Conservation (phyloP, 129 eudicot genomes). For the Centella asiatica region DNA sequence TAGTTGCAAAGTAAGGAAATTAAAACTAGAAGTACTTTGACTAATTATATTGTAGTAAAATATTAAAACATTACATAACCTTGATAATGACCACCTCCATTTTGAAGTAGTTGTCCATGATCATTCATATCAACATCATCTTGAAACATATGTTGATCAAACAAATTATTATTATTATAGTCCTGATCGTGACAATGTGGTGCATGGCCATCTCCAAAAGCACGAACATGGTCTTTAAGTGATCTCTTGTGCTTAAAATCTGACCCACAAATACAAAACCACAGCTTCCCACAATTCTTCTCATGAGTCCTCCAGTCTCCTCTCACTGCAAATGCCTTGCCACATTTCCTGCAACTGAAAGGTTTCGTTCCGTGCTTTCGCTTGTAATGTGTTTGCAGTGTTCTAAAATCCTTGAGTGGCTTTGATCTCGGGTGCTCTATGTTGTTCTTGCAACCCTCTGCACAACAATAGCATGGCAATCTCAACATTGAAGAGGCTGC, state of each 20-base stretch:
- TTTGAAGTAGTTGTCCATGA: conserved; percentile 31
- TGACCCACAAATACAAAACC: conserved; percentile 89
- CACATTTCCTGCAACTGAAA: conserved; percentile 65
- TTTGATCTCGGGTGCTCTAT: conserved; percentile 79
- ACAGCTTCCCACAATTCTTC: conserved; percentile 76
- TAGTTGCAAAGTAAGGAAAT: neutral
- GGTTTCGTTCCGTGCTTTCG: conserved; percentile 77
- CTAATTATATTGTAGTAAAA: neutral
- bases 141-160: conserved; percentile 1
- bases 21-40: neutral
- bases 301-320: conserved; percentile 97
- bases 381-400: conserved; percentile 88
- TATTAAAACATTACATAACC: conserved; percentile 20
- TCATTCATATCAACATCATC: conserved; percentile 21
- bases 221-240: conserved; percentile 71
- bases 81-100: conserved; percentile 16
- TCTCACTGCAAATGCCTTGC: conserved; percentile 71
- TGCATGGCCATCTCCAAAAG: conserved; percentile 77
- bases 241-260: conserved; percentile 93
- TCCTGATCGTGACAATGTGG: conserved; percentile 44
- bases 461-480: conserved; percentile 85
- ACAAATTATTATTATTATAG: too few relatives aligned
- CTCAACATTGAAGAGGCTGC: conserved; percentile 49
- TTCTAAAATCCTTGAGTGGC: conserved; percentile 82
- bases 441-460: conserved; percentile 87